Evolutionary conservation across 1,284 basidiomycete genomes (phyloP).

Genomic region (Leccinum solheimii): DNA sequence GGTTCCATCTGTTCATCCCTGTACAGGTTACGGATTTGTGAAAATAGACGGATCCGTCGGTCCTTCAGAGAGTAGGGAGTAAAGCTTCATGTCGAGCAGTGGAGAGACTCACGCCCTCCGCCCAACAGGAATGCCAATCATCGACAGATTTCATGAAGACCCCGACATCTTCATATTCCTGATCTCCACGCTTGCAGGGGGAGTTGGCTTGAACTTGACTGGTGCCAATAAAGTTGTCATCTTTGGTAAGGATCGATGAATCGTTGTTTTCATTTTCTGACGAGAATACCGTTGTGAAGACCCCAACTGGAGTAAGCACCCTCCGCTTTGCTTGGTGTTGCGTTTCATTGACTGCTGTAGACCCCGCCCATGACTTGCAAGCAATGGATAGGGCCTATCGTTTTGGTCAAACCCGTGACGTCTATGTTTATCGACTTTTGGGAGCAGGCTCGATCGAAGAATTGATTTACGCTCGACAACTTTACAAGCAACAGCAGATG

Average conservation of each 20-base stretch:
- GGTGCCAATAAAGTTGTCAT: slow-evolving; percentile 85
- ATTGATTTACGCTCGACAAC: slow-evolving; percentile 80
- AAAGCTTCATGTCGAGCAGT: not conserved
- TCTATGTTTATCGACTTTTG: slow-evolving; percentile 81
- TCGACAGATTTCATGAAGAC: slow-evolving; percentile 81
- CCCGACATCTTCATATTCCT: slow-evolving; percentile 73
- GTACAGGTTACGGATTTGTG: slow-evolving; percentile 60
- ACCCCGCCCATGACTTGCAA: slow-evolving; percentile 85
- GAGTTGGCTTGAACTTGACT: slow-evolving; percentile 74
- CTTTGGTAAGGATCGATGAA: slow-evolving; percentile 55
- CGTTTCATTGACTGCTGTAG: slow-evolving; percentile 37
- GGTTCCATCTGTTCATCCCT: not conserved
- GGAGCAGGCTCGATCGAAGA: slow-evolving; percentile 88
- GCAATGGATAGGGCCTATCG: slow-evolving; percentile 89
- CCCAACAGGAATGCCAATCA: slow-evolving; percentile 72
- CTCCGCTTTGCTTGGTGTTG: not conserved
- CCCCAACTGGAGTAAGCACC: slow-evolving; percentile 82
- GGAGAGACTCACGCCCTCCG: slow-evolving; percentile 12
- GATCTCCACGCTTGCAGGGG: slow-evolving; percentile 77
- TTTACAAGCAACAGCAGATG: slow-evolving; percentile 91
- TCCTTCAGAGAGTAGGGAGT: slow-evolving; percentile 57
- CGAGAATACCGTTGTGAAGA: slow-evolving; percentile 44
- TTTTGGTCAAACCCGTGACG: slow-evolving; percentile 86
- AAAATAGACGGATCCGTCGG: slow-evolving; percentile 74
- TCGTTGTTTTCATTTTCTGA: not conserved